Base-by-base conservation (phyloP, 2,329 filamentous ascomycete genomes). In the Diaporthe destruens region DNA sequence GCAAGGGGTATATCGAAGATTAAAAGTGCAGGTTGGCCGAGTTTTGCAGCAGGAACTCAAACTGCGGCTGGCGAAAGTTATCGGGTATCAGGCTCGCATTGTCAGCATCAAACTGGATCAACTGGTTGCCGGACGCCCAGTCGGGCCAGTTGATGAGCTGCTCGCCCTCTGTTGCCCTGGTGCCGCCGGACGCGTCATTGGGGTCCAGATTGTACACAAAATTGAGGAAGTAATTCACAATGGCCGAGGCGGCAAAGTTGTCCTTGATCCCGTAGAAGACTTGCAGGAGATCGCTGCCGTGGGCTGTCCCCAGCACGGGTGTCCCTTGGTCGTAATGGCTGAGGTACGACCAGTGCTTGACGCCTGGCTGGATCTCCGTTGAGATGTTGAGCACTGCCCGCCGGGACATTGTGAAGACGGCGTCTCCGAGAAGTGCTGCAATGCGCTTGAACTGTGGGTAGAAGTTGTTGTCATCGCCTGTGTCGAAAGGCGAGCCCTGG, bases 371-470 rank as follows among this genome's bases (percentile, higher is more conserved):
- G 18, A 84, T 81, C 1, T 81, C 70, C 0, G 79, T 77, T 1
- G 89, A 80, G 0, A 78, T 73, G 18, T 85, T 78, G 34, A 96
- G 87, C 80, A 93, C 91, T 9, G 86, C 74, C 20, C 94, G 90
- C 0, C 93, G 89, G 0, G 90, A 88, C 0, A 96, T 85, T 0
- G 91, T 95, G 81, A 96, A 96, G 2, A 89, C 89, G 0, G 94
- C 77, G 78, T 96, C 94, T 18, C 94, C 94, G 0, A 95, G 84
- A 39, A 96, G 88, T 49, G 93, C 93, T 1, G 92, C 90, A 0
- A 94, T 83, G n/a, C 92, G 91, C 82, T 95, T 96, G 86, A 90
- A 95, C 76, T 93, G 88, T 0, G 93, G 92, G 79, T 93, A 95
- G 78, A 90, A 85, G 77, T 92, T 90, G 82, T 96, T 93, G 20